Base-by-base conservation (phyloP, 2,329 filamentous ascomycete genomes). In the Cytospora piceae region DNA sequence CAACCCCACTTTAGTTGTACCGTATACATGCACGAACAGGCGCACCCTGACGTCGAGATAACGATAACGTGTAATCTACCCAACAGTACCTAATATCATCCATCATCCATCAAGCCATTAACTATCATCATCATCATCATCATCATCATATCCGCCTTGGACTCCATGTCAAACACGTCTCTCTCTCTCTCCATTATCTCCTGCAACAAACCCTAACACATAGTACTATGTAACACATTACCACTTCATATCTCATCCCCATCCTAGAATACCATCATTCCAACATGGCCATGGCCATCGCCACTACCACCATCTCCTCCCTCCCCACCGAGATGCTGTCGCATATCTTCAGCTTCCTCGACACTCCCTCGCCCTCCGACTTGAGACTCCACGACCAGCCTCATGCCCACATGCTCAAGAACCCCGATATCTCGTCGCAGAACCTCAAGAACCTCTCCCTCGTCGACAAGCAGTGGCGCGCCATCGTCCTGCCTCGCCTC, bases 241-340 rank as follows among this genome's bases (percentile, higher is more conserved):
- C 39, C 39, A 42, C 4, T 42, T 17, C 15, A 15, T 11, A 9
- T 34, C 8, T 34, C 8, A 8, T 34, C 32, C 34, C 34, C 11
- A 7, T 20, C 4, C 11, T 42, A n/a, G 8, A 20, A 7, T 7
- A n/a, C 39, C 17, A 42, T 22, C 12, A n/a, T 29, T 49, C 46
- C 46, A 24, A 14, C n/a, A 49, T 49, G 56, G 57, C 56, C 62
- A 53, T 39, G 15, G 46, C 34, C 32, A 53, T 39, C 31, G 20
- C 32, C n/a, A 27, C 60, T 8, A 22, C 20, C 29, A 58, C n/a
- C 29, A 58, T 79, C 71, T 68, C 76, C 31, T 62, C 71, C 31
- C 80, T 91, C 24, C 89, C 88, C 2, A 85, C 84, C 68, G 89
- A 91, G 76, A 76, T 91, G 55, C 75, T 89, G 27, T 74, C 82